phyloP scores from a whole-genome alignment of 2,329 filamentous ascomycete species.

The Phialophora expanda region DNA sequence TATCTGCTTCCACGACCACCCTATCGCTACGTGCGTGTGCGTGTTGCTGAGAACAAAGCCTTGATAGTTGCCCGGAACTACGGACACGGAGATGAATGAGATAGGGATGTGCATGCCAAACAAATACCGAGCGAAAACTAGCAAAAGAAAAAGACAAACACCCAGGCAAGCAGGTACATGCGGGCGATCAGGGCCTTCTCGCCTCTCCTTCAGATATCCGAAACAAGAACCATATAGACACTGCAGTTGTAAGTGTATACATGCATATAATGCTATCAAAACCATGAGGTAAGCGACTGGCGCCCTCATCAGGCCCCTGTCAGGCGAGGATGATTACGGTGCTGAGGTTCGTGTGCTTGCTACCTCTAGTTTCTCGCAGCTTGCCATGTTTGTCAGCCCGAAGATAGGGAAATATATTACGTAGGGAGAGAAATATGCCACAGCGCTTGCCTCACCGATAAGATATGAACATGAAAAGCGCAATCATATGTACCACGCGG shows the following conservation, averaged over 20 bases:
- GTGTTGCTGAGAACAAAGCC: no score
- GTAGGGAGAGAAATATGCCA: neutral
- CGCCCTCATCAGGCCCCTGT: neutral
- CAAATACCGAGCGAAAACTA: neutral
- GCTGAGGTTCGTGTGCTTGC: neutral
- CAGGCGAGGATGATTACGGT: constrained; percentile 9
- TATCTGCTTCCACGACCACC: neutral
- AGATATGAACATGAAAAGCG: neutral
- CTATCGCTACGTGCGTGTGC: neutral
- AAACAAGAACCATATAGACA: neutral
- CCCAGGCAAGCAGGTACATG: neutral
- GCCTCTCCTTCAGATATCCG: neutral
- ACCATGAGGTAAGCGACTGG: neutral
- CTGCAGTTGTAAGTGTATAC: neutral
- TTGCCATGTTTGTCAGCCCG: constrained; percentile 2
- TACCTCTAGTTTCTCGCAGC: neutral
- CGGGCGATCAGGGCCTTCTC: neutral
- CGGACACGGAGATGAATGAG: neutral
- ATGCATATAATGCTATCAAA: neutral
- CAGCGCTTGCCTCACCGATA: neutral
- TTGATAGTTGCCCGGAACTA: neutral
- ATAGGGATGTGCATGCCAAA: neutral
- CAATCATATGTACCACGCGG: neutral
- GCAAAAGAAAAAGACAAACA: neutral
- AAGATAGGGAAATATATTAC: constrained; percentile 2